Percentiles rank a stretch among this genome's conserved stretches.
These are phyloP conservation scores for Nicotiana sylvestris DNA, from an alignment of 257 asterid genomes.

Conservation along the genomic window DNA sequence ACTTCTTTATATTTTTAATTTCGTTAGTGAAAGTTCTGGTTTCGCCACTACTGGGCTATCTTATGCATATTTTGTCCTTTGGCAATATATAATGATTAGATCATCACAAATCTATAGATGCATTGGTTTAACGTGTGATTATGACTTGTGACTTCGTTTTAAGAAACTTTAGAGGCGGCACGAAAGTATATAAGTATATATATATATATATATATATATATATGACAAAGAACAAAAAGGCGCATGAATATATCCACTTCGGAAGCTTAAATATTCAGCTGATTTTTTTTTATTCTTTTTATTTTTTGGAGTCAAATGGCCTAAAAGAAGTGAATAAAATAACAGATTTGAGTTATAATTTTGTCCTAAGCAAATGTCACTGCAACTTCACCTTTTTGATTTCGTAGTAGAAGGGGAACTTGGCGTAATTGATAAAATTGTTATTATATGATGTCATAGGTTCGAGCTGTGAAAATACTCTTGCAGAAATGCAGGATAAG, in stretches of 20 bases:
- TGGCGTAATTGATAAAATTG: too few species aligned
- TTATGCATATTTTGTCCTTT: neutral
- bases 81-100: neutral
- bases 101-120: constrained; percentile 1
- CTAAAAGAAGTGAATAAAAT: neutral
- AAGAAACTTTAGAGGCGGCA: too few species aligned
- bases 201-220: too few species aligned
- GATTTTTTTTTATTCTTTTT: too few species aligned
- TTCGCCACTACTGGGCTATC: neutral
- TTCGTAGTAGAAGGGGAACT: too few species aligned
- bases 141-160: neutral
- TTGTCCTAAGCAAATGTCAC: neutral
- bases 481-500: too few species aligned
- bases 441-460: rapidly evolving
- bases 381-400: too few species aligned
- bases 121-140: neutral
- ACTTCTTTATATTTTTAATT: too few species aligned
- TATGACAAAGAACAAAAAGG: neutral
- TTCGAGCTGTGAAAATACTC: too few species aligned
- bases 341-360: neutral
- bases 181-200: too few species aligned
- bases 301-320: neutral
- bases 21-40: neutral
- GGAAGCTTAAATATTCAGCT: neutral
- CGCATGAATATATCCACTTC: too few species aligned